A percentile compares a stretch with the other conserved stretches of the same genome.
These are phyloP conservation scores for Achlya hypogyna DNA, from an alignment of 352 stramenopile species.

Conservation along the genomic window DNA sequence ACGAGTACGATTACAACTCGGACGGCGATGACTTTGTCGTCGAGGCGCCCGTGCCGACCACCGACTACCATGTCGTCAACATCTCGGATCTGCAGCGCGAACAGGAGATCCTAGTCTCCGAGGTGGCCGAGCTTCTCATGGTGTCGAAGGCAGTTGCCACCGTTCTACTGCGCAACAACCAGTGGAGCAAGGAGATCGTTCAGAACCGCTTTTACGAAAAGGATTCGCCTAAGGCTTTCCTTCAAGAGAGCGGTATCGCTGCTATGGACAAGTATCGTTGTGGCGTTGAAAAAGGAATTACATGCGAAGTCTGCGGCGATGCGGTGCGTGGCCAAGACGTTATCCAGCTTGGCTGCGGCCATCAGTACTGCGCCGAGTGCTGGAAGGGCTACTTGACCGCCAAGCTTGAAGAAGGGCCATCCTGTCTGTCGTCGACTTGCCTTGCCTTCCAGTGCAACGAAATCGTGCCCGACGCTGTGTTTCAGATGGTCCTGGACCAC, in stretches of 20 bases:
- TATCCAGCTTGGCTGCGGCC: conserved; percentile 66
- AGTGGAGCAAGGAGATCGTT: conserved; percentile 14
- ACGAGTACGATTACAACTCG: conserved; percentile 17
- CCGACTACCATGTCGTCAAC: conserved; percentile 79
- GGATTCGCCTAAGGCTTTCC: not conserved
- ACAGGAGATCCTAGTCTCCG: conserved; percentile 45
- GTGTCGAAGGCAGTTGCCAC: conserved; percentile 45
- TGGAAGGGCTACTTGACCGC: conserved; percentile 44
- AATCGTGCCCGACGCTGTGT: conserved; percentile 48
- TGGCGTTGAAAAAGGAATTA: conserved; percentile 2
- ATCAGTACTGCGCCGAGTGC: conserved; percentile 81
- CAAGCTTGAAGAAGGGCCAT: conserved; percentile 47
- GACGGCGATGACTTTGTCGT: conserved; percentile 24
- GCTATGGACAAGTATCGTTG: not conserved
- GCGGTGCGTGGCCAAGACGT: conserved; percentile 50
- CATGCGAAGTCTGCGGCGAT: conserved; percentile 29
- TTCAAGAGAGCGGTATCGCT: not conserved
- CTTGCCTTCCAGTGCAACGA: conserved; percentile 70
- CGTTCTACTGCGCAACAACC: conserved; percentile 9
- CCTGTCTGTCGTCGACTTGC: conserved; percentile 57
- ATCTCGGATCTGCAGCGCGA: conserved; percentile 68
- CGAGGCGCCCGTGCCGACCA: conserved; percentile 13
- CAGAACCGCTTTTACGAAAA: conserved; percentile 5
- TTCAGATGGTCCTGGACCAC: conserved; percentile 31
- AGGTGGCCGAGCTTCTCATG: conserved; percentile 75